phyloP scores from a whole-genome alignment of 371 early-diverging fungal genomes.

The Apophysomyces trapeziformis region DNA sequence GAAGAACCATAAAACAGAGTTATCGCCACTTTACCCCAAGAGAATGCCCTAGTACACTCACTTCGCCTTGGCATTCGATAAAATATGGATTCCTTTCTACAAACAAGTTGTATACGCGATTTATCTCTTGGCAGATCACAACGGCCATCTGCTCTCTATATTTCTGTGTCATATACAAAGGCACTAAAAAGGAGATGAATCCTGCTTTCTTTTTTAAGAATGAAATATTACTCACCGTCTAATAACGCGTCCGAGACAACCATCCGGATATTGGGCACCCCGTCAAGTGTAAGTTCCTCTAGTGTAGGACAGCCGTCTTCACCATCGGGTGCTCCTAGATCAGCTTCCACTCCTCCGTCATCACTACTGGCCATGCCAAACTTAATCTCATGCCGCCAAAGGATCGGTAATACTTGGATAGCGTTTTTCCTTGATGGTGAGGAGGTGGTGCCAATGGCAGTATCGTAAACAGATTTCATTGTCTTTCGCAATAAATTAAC shows the following conservation, averaged over 20 bases:
- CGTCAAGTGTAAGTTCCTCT: conserved; percentile 78
- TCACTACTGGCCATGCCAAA: conserved; percentile 70
- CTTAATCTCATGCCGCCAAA: conserved; percentile 79
- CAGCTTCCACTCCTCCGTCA: conserved; percentile 50
- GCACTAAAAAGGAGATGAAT: conserved; percentile 46
- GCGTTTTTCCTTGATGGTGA: conserved; percentile 48
- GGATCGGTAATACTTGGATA: conserved; percentile 81
- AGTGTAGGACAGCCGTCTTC: conserved; percentile 69
- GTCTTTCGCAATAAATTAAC: conserved; percentile 73
- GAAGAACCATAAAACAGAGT: not conserved
- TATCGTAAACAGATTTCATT: conserved; percentile 57
- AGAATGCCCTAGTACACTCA: conserved; percentile 82
- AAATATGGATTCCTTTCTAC: conserved; percentile 76
- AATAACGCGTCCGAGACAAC: conserved; percentile 81
- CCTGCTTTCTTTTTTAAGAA: not conserved
- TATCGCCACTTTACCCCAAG: conserved; percentile 58
- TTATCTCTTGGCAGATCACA: conserved; percentile 74
- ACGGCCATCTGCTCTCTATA: conserved; percentile 81
- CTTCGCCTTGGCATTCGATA: conserved; percentile 63
- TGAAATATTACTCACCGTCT: conserved; percentile 59
- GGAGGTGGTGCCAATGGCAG: conserved; percentile 27
- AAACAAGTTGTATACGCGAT: conserved; percentile 71
- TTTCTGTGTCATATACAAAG: conserved; percentile 82
- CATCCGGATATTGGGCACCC: conserved; percentile 81
- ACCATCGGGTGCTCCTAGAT: conserved; percentile 56